Conservation (phyloP, 306 rosid species). For the Corylus avellana region DNA sequence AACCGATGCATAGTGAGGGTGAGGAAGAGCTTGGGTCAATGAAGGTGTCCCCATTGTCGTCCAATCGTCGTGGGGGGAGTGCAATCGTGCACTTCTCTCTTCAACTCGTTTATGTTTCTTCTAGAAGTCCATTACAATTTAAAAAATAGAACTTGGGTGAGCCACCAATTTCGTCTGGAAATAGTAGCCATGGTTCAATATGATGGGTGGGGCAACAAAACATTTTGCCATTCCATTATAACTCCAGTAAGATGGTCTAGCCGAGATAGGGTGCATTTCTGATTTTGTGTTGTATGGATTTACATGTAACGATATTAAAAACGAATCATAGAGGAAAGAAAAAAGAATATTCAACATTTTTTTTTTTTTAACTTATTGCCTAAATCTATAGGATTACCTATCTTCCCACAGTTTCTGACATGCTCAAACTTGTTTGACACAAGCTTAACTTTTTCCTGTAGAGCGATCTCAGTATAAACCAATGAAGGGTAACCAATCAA, state of each 20-base stretch:
- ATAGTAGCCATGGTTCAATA: too few species aligned
- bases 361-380: too few species aligned
- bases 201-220: not conserved
- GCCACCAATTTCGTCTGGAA: not conserved
- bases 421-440: not conserved
- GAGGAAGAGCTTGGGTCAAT: not conserved
- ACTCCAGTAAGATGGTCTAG: not conserved
- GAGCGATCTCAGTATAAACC: conserved; percentile 7
- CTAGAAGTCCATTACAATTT: not conserved
- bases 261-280: too few species aligned
- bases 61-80: not conserved
- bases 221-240: not conserved
- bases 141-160: not conserved
- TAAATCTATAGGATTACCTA: too few species aligned
- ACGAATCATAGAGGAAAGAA: too few species aligned
- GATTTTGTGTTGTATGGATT: too few species aligned
- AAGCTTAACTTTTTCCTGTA: conserved; percentile 6
- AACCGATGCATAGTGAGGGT: not conserved
- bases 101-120: not conserved
- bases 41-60: too few species aligned
- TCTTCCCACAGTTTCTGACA: too few species aligned
- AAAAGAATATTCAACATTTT: too few species aligned
- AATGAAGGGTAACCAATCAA: conserved; percentile 23
- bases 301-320: too few species aligned
- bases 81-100: not conserved